Evolutionary conservation across 2,329 filamentous ascomycete genomes (phyloP), one percentile per base, ranked within the genome.

Genomic region (Biscogniauxia marginata): DNA sequence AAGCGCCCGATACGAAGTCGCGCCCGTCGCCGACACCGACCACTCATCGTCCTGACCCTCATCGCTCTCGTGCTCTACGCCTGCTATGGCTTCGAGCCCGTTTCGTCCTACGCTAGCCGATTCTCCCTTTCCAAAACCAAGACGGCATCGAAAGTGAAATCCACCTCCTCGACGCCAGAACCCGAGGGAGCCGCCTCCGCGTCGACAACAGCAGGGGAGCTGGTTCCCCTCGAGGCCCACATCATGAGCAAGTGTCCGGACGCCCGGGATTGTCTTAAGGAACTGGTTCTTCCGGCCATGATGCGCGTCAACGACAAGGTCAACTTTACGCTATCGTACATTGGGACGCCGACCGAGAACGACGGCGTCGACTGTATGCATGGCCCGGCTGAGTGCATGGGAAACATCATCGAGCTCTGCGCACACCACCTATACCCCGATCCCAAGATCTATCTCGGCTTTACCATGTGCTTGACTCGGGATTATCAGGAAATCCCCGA

Each of bases 221-320:
- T 79, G 56, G 88, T 98, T 4, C 89, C 91, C 3, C 75, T 99
- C 2, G 95, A 99, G 72, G 90, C 91, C 54, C 93, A 98, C 73
- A 95, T 98, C 66, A 99, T 98, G 88, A 90, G 87, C 76, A 97
- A 98, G 80, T 99, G 95, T 68, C 93, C 93, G 0, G 95, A 99
- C 74, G 92, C 95, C 2, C 83, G 82, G 79, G 88, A 91, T 69
- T 97, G 93, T 68, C 79, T 99, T 19, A 84, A 85, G 59, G 79
- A 92, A 57, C 76, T 99, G 65, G 81, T 99, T 21, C 76, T 98
- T 16, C 95, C 95, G 0, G 83, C 87, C 20, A 97, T 99, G 93
- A 85, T 91, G 73, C 83, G 84, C 56, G 83, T 93, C 39, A 81
- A 84, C 59, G 84, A 91, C 61, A 95, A 96, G 72, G 91, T 98